Evolutionary conservation across 129 eudicot species (phyloP).

Genomic region (Helianthus tuberosus): DNA sequence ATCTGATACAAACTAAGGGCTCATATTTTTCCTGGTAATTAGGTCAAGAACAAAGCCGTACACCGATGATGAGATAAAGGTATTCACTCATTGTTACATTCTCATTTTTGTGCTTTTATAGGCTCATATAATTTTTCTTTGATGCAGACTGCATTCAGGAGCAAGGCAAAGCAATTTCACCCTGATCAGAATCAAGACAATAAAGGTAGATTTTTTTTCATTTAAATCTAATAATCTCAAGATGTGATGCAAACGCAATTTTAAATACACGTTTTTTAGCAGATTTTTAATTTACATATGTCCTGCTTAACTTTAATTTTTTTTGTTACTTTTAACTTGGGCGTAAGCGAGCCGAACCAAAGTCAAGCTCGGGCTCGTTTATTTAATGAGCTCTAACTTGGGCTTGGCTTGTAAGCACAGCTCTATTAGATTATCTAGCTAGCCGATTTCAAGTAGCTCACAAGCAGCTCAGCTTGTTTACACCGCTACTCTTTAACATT

Average conservation of each 20-base stretch:
- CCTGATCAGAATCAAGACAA: conserved; percentile 54
- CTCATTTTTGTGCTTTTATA: background rate
- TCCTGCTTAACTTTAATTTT: background rate
- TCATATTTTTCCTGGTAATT: conserved; percentile 23
- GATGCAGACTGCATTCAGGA: conserved; percentile 41
- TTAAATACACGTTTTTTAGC: background rate
- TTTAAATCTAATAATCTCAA: background rate
- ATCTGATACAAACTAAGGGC: background rate
- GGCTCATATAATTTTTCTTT: background rate
- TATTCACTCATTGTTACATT: conserved; percentile 27
- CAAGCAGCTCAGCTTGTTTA: too few species aligned
- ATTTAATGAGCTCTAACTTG: too few species aligned
- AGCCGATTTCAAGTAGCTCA: too few species aligned
- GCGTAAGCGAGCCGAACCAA: too few species aligned
- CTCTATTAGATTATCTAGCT: too few species aligned
- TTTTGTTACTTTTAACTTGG: background rate
- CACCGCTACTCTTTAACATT: too few species aligned
- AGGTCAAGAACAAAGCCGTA: conserved; percentile 76
- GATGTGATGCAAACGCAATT: background rate
- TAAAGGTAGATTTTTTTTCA: conserved; percentile 50
- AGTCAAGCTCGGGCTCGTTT: too few species aligned
- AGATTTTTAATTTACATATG: background rate
- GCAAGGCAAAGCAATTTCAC: conserved; percentile 46
- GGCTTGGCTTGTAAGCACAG: too few species aligned
- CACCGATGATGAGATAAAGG: conserved; percentile 94